Percentiles rank a stretch among this genome's conserved stretches.
Conservation (phyloP, 2,329 filamentous ascomycete species). For the Phoma herbarum region DNA sequence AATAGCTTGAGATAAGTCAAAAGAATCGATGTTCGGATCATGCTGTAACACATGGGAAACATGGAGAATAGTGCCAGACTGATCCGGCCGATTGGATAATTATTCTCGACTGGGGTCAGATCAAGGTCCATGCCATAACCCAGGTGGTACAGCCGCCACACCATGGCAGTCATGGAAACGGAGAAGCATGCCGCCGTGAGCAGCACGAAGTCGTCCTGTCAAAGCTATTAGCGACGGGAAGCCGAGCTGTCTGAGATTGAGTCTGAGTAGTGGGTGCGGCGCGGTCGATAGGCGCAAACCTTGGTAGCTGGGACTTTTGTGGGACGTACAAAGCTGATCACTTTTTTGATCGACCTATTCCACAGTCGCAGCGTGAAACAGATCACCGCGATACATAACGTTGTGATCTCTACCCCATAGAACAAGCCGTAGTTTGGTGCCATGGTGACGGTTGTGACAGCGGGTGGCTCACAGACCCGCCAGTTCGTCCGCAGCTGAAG, state of each 20-base stretch:
- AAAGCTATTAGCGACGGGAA: background rate
- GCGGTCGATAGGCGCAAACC: background rate
- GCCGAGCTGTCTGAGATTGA: no score
- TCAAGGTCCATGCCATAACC: conserved; percentile 17
- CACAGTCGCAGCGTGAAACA: conserved; percentile 18
- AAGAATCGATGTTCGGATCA: conserved; percentile 23
- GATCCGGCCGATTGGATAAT: conserved; percentile 15
- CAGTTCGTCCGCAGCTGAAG: conserved; percentile 6
- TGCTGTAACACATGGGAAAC: conserved; percentile 22
- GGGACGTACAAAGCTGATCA: conserved; percentile 16
- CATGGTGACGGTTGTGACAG: conserved; percentile 13
- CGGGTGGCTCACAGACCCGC: conserved; percentile 7
- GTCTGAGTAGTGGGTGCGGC: background rate
- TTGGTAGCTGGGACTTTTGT: background rate
- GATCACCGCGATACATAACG: conserved; percentile 16
- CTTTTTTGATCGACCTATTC: conserved; percentile 18
- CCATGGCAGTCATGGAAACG: conserved; percentile 18
- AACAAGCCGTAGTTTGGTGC: conserved; percentile 21
- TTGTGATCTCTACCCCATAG: conserved; percentile 20
- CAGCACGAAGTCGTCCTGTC: conserved; percentile 16
- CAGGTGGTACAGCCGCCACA: conserved; percentile 12
- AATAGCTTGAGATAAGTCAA: conserved; percentile 26
- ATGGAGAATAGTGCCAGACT: conserved; percentile 20
- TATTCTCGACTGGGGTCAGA: conserved; percentile 7
- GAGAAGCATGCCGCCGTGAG: conserved; percentile 11